Evolutionary conservation across 805 yeast genomes (phyloP), one percentile per base, ranked within the genome.

Genomic region (Maudiozyma barnettii): DNA sequence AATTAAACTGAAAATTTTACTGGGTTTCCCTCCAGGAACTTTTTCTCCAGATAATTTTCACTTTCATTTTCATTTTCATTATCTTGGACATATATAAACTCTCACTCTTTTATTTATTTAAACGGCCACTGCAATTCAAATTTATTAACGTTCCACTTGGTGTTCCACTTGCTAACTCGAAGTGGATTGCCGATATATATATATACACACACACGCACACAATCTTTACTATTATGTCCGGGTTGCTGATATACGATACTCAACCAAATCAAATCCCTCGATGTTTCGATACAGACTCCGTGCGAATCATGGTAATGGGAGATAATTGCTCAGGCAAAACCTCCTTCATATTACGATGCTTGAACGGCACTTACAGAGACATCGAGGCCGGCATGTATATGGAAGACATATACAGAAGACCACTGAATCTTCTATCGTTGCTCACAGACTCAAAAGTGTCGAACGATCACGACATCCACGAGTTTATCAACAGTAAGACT

Each of bases 271-370:
- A n/a, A 49, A 26, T 46, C 5, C 57, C 56, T 6, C 51, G 63
- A 20, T 56, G 56, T 36, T 41, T 44, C 23, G 63, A 61, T 43
- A 14, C 51, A 1, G 33, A 46, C 12, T 47, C 52, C 8, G 48
- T 56, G 10, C 48, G 59, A 18, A 54, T 62, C 6, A 55, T 59
- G 36, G 55, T 62, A 6, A 51, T 61, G 51, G 66, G 65, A 1
- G 58, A 54, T 30, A 36, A 44, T 5, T 41, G 42, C 3, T 50
- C 56, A 16, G 65, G 65, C 7, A 62, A 61, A 44, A 55, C 63
- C 1, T 52, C 62, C 0, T 45, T 62, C 39, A 52, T 58, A 12
- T 40, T 51, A 8, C 48, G 60, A 26, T 59, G 63, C 52, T 33
- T 59, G 5, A 47, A 51, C 16, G 54, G 53, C 22, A 19, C 51